phyloP scores from a whole-genome alignment of 176 grass and related monocot genomes.

The Carex myosuroides region DNA sequence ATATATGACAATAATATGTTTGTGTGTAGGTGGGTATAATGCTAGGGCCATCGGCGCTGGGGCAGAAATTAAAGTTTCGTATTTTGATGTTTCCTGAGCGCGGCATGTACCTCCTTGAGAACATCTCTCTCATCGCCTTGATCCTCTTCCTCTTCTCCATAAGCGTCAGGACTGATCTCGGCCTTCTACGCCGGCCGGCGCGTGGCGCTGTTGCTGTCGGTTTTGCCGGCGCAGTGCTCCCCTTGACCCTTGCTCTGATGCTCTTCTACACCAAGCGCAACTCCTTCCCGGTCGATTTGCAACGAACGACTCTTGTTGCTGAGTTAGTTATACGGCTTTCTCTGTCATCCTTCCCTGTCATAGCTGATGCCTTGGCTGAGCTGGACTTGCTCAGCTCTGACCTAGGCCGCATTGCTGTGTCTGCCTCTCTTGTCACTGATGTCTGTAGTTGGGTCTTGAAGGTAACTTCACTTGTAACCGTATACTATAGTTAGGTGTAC shows the following conservation, averaged over 20 bases:
- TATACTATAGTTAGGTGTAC: no score
- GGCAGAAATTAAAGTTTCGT: constrained; percentile 28
- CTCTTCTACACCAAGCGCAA: constrained; percentile 27
- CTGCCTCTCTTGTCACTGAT: constrained; percentile 64
- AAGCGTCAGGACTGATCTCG: constrained; percentile 65
- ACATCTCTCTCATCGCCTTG: constrained; percentile 45
- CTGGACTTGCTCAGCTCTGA: constrained; percentile 81
- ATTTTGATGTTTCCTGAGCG: constrained; percentile 42
- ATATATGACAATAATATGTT: no score
- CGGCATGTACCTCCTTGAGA: constrained; percentile 48
- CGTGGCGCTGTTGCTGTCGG: constrained; percentile 44
- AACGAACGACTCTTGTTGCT: constrained; percentile 25
- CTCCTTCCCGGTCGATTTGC: constrained; percentile 34
- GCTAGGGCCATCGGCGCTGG: constrained; percentile 47
- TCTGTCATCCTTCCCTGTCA: constrained; percentile 59
- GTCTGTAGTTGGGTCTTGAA: constrained; percentile 42
- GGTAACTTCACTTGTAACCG: background rate
- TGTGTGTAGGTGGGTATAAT: constrained; percentile 35
- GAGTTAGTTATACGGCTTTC: constrained; percentile 48
- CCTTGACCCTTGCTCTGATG: constrained; percentile 29
- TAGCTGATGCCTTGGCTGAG: constrained; percentile 53
- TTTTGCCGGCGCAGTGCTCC: constrained; percentile 37
- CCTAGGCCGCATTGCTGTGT: constrained; percentile 69
- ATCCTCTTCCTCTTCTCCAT: constrained; percentile 71
- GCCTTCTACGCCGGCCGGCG: constrained; percentile 38